Conservation (phyloP, 441 rosid genomes). For the Sinapis alba region DNA sequence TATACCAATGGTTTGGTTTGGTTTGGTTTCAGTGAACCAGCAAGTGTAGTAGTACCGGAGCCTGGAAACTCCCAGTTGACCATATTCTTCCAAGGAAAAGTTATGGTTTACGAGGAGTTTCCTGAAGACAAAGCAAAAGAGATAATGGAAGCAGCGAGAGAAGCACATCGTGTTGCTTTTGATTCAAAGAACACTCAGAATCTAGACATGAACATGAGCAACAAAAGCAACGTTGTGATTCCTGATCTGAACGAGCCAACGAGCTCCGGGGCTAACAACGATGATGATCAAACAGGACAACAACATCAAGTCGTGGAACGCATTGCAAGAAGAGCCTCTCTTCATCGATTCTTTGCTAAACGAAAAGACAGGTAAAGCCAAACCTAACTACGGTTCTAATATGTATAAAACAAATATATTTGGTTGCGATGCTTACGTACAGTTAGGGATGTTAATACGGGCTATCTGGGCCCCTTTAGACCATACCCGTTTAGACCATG, state of each 20-base stretch:
- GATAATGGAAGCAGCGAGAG: constrained; percentile 48
- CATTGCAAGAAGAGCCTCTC: constrained; percentile 57
- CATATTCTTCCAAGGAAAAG: constrained; percentile 57
- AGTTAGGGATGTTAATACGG: too few relatives aligned
- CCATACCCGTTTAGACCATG: too few relatives aligned
- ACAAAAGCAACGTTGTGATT: constrained; percentile 23
- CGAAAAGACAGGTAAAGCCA: constrained; percentile 65
- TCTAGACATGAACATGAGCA: not conserved
- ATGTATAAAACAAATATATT: not conserved
- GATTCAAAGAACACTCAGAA: constrained; percentile 11
- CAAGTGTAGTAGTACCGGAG: constrained; percentile 21
- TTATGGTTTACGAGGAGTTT: constrained; percentile 49
- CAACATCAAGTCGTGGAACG: constrained; percentile 35
- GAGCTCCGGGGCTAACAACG: constrained; percentile 11
- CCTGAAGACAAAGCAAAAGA: constrained; percentile 57
- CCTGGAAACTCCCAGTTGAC: constrained; percentile 49
- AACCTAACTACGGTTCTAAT: not conserved
- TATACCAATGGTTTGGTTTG: constrained; percentile 10
- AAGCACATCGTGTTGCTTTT: constrained; percentile 32
- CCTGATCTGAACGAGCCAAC: constrained; percentile 48
- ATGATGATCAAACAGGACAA: constrained; percentile 12
- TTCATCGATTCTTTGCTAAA: constrained; percentile 65
- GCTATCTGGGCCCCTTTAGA: too few relatives aligned
- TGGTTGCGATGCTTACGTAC: not conserved
- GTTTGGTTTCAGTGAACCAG: constrained; percentile 30